These are phyloP conservation scores for Pichia exigua DNA, from an alignment of 805 yeast genomes.

Conservation along the genomic window DNA sequence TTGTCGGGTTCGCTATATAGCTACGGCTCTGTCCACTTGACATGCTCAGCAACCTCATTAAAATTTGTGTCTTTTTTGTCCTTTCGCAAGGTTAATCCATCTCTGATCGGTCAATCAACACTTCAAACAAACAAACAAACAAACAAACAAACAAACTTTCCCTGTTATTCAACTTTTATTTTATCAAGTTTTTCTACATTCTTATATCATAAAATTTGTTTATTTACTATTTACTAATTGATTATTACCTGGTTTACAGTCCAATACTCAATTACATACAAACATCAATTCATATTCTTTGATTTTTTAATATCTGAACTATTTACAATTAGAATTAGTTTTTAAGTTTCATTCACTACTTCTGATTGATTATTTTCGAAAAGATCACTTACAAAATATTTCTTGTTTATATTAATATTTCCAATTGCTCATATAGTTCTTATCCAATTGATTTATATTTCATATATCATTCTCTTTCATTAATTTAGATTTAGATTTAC, in stretches of 20 bases:
- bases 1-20: neutral
- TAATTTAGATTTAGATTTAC: neutral
- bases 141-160: constrained; percentile 2
- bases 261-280: neutral
- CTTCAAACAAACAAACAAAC: constrained; percentile 10
- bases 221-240: neutral
- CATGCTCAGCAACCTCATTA: neutral
- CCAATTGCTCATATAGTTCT: neutral
- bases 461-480: neutral
- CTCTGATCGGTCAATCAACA: neutral
- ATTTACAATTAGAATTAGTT: neutral
- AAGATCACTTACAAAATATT: neutral
- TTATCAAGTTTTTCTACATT: neutral
- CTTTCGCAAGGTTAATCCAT: neutral
- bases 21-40: neutral
- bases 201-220: neutral
- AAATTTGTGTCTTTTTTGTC: neutral
- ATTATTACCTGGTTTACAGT: neutral
- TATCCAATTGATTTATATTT: neutral
- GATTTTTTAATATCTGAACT: neutral
- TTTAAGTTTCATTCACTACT: neutral
- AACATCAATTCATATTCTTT: neutral
- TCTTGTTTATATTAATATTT: neutral
- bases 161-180: neutral
- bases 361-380: neutral